Evolutionary conservation across 75 land plant species (phyloP), one percentile per base, ranked within the genome.

Genomic region (Adiantum capillusveneris): DNA sequence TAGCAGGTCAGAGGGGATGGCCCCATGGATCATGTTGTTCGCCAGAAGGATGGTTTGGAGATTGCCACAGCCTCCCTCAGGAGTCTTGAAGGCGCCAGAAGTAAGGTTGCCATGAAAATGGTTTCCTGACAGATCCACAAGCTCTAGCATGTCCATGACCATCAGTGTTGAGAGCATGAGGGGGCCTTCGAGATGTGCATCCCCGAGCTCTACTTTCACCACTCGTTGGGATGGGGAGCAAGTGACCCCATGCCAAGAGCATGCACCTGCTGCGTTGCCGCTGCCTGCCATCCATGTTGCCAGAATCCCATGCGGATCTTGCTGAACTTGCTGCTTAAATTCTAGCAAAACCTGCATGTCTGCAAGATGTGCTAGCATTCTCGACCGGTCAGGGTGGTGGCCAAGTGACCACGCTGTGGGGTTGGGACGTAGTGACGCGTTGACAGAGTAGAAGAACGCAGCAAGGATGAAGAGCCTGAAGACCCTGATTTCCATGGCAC

Each of bases 211-310:
- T 31, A 85, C 58, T 44, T 53, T 31, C 20, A 75, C 67, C 24
- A 73, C 89, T 44, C 89, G 49, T 20, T 73, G 56, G 0, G 36
- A 16, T 6, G 65, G 27, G 18, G 69, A 66, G 74, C 90, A 86
- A 25, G 70, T 43, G 25, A 86, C 80, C 24, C 90, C 86, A 11
- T 50, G 18, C 86, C 85, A 86, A 14, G 24, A 31, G 66, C 90
- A 86, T 17, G 71, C 75, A 61, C 52, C 68, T 29, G 39, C 50
- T 20, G 12, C 49, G 14, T 46, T 46, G 14, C 49, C 14, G 25
- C 27, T 60, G 31, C 25, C 25, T 2, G 57, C 45, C 7, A 68
- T 14, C 89, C 89, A 85, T 0, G 50, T 50, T 6, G 71, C 67
- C 1, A 85, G 67, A 31, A 70, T 69, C 7, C 73, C 78, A 31